Base-by-base conservation (phyloP, 164 flowering plant genomes). In the Macadamia integrifolia region DNA sequence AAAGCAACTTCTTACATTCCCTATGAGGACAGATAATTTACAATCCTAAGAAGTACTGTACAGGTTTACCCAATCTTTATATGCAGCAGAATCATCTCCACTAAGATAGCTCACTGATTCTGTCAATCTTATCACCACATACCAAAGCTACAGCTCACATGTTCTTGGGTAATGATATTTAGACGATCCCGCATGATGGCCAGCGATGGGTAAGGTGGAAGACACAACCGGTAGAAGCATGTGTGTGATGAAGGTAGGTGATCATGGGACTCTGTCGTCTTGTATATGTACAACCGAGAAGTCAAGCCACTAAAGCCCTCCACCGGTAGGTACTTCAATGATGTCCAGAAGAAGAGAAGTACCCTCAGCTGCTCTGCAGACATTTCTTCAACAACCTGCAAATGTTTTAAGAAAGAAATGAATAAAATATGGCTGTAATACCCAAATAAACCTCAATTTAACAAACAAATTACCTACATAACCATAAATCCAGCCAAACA, bases 261-360 rank as follows among this genome's bases (percentile, higher is more conserved):
- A 59, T 81, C 81, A 56, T 23, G 44, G 8, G 88, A 71, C 31
- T 81, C 90, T 1, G 74, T 3, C 14, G 86, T 59, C 74, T 73
- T 85, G 80, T 71, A 84, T 58, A 91, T 84, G 76, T 79, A 73
- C 49, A 93, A 82, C 11, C 82, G 77, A 56, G 91, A 88, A 59
- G 85, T 76, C 79, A 91, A 79, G 60, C 97, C 98, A 58, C 84
- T 60, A 61, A 93, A 93, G 50, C 98, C 98, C 56, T 89, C 93
- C 0, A 81, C 76, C 0, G 98, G 98, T 9, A 93, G 81, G 77
- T 88, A 79, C 70, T 86, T 87, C 52, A 91, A 71, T 0, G 98
- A 89, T 14, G 98, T 89, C 98, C 98, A 93, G 68, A 91, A 93
- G 80, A 87, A 88, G 48, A 93, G 96, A 69, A 93, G 92, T 59